Evolutionary conservation across 305 asterid genomes (phyloP).

Genomic region (Fraxinus platypoda): DNA sequence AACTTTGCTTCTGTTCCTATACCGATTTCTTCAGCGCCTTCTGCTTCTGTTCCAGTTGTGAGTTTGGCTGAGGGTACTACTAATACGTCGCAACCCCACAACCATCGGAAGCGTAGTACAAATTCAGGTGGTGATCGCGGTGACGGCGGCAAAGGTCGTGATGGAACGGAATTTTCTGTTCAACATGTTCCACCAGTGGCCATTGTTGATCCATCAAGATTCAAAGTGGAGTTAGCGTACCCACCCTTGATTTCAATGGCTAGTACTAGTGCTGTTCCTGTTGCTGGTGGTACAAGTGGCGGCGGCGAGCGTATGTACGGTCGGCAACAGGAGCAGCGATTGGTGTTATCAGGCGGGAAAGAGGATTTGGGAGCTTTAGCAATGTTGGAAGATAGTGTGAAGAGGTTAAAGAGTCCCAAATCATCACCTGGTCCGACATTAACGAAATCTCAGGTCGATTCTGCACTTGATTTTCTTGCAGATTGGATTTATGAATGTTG

Average conservation of each 20-base stretch:
- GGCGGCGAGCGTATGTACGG: slow-evolving; percentile 27
- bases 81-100: slow-evolving; percentile 29
- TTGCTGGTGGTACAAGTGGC: background rate
- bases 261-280: background rate
- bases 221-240: slow-evolving; percentile 56
- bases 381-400: slow-evolving; percentile 81
- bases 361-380: slow-evolving; percentile 88
- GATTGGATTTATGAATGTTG: slow-evolving; percentile 91
- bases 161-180: background rate
- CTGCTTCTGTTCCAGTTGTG: slow-evolving; percentile 34
- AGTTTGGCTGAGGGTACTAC: slow-evolving; percentile 18
- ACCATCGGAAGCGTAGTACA: slow-evolving; percentile 51
- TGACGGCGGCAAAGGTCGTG: slow-evolving; percentile 22
- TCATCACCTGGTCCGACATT: slow-evolving; percentile 50
- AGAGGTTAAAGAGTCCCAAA: slow-evolving; percentile 81
- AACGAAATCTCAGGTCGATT: slow-evolving; percentile 61
- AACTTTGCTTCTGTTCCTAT: slow-evolving; percentile 59
- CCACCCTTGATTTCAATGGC: slow-evolving; percentile 27
- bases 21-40: slow-evolving; percentile 64
- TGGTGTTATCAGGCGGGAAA: slow-evolving; percentile 85
- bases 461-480: slow-evolving; percentile 65
- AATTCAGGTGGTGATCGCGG: slow-evolving; percentile 23
- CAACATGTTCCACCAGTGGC: slow-evolving; percentile 1
- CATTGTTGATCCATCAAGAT: slow-evolving; percentile 45
- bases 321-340: slow-evolving; percentile 53